These are phyloP conservation scores for Tulasnella sp. DNA, from an alignment of 768 basidiomycete genomes.

Conservation along the genomic window DNA sequence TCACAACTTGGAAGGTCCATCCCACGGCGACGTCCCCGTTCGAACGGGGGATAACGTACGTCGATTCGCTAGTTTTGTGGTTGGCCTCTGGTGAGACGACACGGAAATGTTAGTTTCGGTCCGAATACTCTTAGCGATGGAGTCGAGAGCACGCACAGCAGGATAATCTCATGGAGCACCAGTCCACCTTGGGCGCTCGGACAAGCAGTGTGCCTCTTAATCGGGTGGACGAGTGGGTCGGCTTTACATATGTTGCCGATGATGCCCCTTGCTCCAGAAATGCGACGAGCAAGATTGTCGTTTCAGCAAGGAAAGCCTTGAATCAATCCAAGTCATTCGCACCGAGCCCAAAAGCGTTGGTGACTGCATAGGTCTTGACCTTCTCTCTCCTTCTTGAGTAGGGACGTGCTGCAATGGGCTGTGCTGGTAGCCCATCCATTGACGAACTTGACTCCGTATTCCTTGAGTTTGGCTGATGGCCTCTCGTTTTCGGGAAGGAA, in stretches of 20 bases:
- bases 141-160: slow-evolving; percentile 2
- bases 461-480: slow-evolving; percentile 43
- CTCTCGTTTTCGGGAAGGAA: too few species aligned
- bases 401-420: slow-evolving; percentile 51
- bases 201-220: slow-evolving; percentile 84
- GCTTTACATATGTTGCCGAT: too few species aligned
- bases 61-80: slow-evolving; percentile 41
- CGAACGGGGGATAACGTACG: slow-evolving; percentile 70
- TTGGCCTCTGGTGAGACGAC: slow-evolving; percentile 8
- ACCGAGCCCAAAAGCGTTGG: slow-evolving; percentile 64
- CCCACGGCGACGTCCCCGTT: slow-evolving; percentile 43
- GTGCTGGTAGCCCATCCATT: slow-evolving; percentile 51
- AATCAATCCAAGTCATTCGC: neutral
- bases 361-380: slow-evolving; percentile 43
- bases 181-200: slow-evolving; percentile 64
- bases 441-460: slow-evolving; percentile 52
- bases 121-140: too few species aligned
- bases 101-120: neutral
- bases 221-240: slow-evolving; percentile 73
- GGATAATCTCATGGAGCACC: slow-evolving; percentile 18
- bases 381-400: slow-evolving; percentile 36
- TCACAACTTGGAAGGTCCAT: slow-evolving; percentile 55
- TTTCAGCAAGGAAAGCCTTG: neutral
- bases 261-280: slow-evolving; percentile 65
- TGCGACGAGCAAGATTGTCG: neutral